phyloP scores from a whole-genome alignment of 2,329 filamentous ascomycete species.

The Fusarium sororula region DNA sequence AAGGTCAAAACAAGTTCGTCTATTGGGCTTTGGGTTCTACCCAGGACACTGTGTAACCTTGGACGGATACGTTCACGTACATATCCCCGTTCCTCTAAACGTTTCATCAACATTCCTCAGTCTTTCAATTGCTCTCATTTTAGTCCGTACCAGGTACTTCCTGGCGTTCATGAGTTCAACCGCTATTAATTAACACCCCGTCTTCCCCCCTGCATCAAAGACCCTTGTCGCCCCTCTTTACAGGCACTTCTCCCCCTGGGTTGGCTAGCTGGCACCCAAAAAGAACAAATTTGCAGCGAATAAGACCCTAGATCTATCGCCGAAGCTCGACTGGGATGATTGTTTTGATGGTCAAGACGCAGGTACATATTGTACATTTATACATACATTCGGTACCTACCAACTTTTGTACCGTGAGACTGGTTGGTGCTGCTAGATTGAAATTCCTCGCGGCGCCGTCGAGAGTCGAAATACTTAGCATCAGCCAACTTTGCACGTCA shows the following conservation, averaged over 20 bases:
- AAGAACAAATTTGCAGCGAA: conserved; percentile 10
- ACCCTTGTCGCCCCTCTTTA: conserved; percentile 34
- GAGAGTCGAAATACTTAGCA: conserved; percentile 27
- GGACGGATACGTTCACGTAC: conserved; percentile 24
- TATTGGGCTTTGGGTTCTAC: neutral
- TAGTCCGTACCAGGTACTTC: conserved; percentile 15
- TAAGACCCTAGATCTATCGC: conserved; percentile 11
- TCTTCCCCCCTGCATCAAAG: conserved; percentile 38
- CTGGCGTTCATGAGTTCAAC: conserved; percentile 16
- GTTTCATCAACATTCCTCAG: conserved; percentile 38
- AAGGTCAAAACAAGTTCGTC: neutral
- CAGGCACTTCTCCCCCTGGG: conserved; percentile 14
- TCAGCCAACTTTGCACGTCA: conserved; percentile 40
- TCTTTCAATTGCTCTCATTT: conserved; percentile 9
- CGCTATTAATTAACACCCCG: conserved; percentile 28
- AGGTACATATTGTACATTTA: conserved; percentile 7
- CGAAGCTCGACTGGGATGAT: conserved; percentile 18
- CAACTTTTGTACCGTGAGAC: neutral
- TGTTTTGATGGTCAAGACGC: conserved; percentile 15
- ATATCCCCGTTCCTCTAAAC: conserved; percentile 15
- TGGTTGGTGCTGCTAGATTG: conserved; percentile 7
- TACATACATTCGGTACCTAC: neutral
- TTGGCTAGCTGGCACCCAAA: neutral
- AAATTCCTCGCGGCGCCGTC: conserved; percentile 36
- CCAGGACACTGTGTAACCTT: neutral